Base-by-base conservation (phyloP, 2,329 filamentous ascomycete genomes). In the Albophoma yamanashiensis region DNA sequence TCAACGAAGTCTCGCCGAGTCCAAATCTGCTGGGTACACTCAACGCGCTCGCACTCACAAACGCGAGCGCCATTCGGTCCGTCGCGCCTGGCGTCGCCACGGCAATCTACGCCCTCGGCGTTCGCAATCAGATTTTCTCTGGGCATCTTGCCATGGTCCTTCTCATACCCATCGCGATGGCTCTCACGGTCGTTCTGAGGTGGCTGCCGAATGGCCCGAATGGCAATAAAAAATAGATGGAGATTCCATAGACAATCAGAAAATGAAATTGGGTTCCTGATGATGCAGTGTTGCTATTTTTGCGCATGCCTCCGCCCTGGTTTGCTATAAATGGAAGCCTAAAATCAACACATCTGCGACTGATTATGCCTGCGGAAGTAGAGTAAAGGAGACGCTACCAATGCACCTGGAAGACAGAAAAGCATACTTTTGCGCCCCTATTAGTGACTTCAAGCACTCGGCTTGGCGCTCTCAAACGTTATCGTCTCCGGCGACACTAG, bases 1-100 rank as follows among this genome's bases (percentile, higher is more conserved):
- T 93, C 39, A 93, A 93, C 70, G 88, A 92, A 61, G 82, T 89
- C 2, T 80, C 86, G 0, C 90, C 90, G 0, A 83, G 79, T 12
- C 80, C 83, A 1, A 76, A 78, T 50, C 81, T 84, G 0, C 75
- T 93, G 12, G 89, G 87, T 0, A 91, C 84, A 0, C 74, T 94
- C 36, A 93, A 93, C 65, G 86, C 87, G 17, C 59, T 76, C 3
- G 72, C 74, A 0, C 39, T 93, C 60, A 87, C 88, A 0, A 67
- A 84, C 0, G 73, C 77, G 0, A 86, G 84, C 63, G 86, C 76
- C 0, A 75, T 90, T 38, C 78, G 89, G 17, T 81, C 89, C 0
- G 77, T 92, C 47, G 79, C 81, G 0, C 89, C 90, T 0, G 87
- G 83, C 0, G 66, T 85, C 0, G 86, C 89, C 52, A 82, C 87